Percentiles rank a stretch among this genome's conserved stretches.
phyloP scores from a whole-genome alignment of 140 eudicot species.

The Flaveria floridana region DNA sequence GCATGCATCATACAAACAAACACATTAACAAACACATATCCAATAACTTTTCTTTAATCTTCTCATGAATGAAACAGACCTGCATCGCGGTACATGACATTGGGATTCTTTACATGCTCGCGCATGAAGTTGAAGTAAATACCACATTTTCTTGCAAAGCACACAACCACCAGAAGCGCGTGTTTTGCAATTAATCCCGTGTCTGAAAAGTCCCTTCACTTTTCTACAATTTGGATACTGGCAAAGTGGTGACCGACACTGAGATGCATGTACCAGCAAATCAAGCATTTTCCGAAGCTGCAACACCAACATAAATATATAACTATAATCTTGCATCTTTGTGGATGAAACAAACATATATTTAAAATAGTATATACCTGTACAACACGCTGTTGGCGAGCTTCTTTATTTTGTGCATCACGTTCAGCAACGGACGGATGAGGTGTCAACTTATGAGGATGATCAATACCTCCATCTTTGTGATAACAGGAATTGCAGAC shows the following conservation, averaged over 20 bases:
- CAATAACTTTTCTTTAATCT: conserved; percentile 2
- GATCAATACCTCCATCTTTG: conserved; percentile 73
- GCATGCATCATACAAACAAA: conserved; percentile 27
- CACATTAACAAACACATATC: not conserved
- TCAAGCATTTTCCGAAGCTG: conserved; percentile 97
- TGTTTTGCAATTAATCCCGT: conserved; percentile 68
- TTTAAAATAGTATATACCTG: conserved; percentile 46
- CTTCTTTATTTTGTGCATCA: conserved; percentile 93
- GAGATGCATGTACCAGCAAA: conserved; percentile 89
- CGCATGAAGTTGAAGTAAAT: conserved; percentile 93
- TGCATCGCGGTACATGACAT: conserved; percentile 95
- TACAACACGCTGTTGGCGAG: conserved; percentile 75
- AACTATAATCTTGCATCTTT: conserved; percentile 4
- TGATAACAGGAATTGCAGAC: conserved; percentile 76
- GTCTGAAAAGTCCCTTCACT: conserved; percentile 96
- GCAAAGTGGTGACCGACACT: conserved; percentile 78
- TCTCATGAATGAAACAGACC: conserved; percentile 43
- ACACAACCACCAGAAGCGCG: conserved; percentile 89
- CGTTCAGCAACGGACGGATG: conserved; percentile 76
- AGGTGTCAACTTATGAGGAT: conserved; percentile 88
- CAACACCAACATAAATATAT: conserved; percentile 30
- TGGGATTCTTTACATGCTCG: conserved; percentile 92
- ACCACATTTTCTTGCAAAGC: conserved; percentile 94
- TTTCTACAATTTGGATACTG: conserved; percentile 81
- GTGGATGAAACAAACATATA: not conserved